Evolutionary conservation across 1,284 basidiomycete genomes (phyloP), one percentile per base, ranked within the genome.

Genomic region (Neolentinus lepideus): DNA sequence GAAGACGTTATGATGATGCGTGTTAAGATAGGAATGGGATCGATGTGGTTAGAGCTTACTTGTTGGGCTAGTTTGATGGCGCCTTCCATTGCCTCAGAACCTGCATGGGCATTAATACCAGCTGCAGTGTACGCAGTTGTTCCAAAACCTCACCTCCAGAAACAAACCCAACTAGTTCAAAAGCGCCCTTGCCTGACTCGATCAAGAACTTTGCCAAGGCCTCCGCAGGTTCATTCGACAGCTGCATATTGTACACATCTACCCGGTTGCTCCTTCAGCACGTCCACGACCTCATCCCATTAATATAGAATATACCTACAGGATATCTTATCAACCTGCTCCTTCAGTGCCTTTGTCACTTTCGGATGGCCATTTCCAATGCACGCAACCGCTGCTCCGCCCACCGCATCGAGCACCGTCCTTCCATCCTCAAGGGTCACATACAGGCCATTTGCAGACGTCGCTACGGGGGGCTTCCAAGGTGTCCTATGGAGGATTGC

Each of bases 201-300:
- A 88, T 71, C 29, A 93, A 69, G 14, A 76, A 65, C 38, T 79
- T 75, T 1, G 90, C 89, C 24, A 93, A 76, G 56, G 84, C 79
- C 63, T 93, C 90, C 4, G 91, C 90, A 52, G 90, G 85, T 57
- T 83, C 74, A 59, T 83, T 91, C 9, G 85, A 85, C 24, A 92
- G 68, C 63, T 91, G 88, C 78, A 90, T 84, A 60, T 85, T 90
- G 64, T 90, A 92, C 11, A 90, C 84, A 77, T 91, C 89, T 90
- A 57, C 16, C 48, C 9, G 14, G 16, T 19, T 12, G 43, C 24
- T 14, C 14, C 19, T 47, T 54, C 21, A 57, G 46, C 11, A 36
- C 26, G 19, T 16, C 14, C 22, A 2, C 19, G 25, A 38, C n/a
- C n/a, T n/a, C n/a, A n/a, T n/a, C n/a, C n/a, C n/a, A n/a, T n/a